Evolutionary conservation across 108 stramenopile species (phyloP).

Genomic region (Cyclostephanos invisitatus): DNA sequence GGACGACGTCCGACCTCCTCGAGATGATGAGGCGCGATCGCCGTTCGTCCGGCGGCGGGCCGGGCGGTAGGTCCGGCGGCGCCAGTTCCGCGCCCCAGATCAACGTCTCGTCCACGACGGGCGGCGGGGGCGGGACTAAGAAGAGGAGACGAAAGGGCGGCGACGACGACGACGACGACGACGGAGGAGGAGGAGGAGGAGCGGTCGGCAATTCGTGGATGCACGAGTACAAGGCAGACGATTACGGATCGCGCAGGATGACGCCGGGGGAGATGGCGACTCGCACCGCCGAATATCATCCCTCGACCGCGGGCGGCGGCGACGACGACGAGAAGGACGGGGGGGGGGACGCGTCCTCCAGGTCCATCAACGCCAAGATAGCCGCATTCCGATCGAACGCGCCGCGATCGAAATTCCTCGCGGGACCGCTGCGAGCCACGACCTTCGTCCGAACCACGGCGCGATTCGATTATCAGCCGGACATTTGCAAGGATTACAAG

Average conservation of each 20-base stretch:
- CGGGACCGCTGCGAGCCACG: conserved; percentile 89
- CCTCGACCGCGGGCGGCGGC: background rate
- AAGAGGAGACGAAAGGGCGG: background rate
- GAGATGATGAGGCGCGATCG: conserved; percentile 57
- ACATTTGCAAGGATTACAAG: conserved; percentile 99
- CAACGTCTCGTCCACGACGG: conserved; percentile 11
- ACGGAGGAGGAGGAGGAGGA: too few relatives aligned
- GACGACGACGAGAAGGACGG: background rate
- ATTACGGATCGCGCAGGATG: conserved; percentile 16
- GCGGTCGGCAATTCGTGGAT: conserved; percentile 20
- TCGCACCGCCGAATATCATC: conserved; percentile 61
- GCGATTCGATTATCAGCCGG: conserved; percentile 97
- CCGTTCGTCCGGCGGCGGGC: background rate
- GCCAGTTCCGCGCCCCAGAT: background rate
- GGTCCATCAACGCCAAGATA: conserved; percentile 5
- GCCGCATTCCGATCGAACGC: conserved; percentile 18
- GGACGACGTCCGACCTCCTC: conserved; percentile 40
- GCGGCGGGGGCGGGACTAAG: background rate
- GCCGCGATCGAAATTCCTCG: conserved; percentile 69
- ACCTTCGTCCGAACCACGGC: conserved; percentile 88
- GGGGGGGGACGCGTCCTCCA: background rate
- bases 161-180: too few relatives aligned
- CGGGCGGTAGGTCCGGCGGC: too few relatives aligned
- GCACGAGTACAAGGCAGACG: conserved; percentile 54
- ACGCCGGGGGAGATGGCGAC: conserved; percentile 60